Evolutionary conservation across 805 yeast species (phyloP).

Genomic region (Yamadazyma paraphyllophila): DNA sequence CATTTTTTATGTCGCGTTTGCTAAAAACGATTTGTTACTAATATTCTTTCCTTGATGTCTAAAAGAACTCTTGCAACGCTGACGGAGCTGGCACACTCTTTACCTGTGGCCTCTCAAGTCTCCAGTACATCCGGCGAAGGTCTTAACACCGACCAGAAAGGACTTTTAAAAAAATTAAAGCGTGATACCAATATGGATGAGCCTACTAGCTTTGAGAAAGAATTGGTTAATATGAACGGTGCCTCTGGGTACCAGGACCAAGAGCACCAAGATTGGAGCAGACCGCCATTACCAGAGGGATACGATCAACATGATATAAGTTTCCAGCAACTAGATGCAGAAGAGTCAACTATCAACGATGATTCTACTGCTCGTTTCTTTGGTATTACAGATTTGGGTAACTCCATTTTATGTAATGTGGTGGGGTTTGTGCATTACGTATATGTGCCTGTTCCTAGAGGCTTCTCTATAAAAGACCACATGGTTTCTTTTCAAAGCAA

Average conservation of each 20-base stretch:
- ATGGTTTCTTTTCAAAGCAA: slow-evolving; percentile 45
- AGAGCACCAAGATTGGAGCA: slow-evolving; percentile 44
- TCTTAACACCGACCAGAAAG: slow-evolving; percentile 26
- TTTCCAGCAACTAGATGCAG: slow-evolving; percentile 94
- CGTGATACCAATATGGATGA: slow-evolving; percentile 18
- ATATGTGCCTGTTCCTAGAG: slow-evolving; percentile 87
- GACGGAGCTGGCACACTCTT: slow-evolving; percentile 27
- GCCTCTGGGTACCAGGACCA: slow-evolving; percentile 24
- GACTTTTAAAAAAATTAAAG: slow-evolving; percentile 32
- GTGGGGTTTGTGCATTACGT: slow-evolving; percentile 87
- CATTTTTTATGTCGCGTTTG: slow-evolving; percentile 3
- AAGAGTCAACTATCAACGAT: slow-evolving; percentile 64
- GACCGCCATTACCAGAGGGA: slow-evolving; percentile 54
- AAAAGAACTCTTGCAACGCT: slow-evolving; percentile 4
- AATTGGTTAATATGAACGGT: slow-evolving; percentile 37
- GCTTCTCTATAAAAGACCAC: slow-evolving; percentile 58
- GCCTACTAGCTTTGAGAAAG: slow-evolving; percentile 42
- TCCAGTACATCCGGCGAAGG: slow-evolving; percentile 20
- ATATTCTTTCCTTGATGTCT: slow-evolving; percentile 3
- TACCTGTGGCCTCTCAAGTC: slow-evolving; percentile 29
- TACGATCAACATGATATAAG: slow-evolving; percentile 58
- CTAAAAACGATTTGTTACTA: neutral
- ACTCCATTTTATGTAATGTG: slow-evolving; percentile 87
- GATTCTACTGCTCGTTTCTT: slow-evolving; percentile 75
- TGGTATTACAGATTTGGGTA: slow-evolving; percentile 87